Evolutionary conservation across 805 yeast genomes (phyloP).

Genomic region (Yamadazyma insecticola): DNA sequence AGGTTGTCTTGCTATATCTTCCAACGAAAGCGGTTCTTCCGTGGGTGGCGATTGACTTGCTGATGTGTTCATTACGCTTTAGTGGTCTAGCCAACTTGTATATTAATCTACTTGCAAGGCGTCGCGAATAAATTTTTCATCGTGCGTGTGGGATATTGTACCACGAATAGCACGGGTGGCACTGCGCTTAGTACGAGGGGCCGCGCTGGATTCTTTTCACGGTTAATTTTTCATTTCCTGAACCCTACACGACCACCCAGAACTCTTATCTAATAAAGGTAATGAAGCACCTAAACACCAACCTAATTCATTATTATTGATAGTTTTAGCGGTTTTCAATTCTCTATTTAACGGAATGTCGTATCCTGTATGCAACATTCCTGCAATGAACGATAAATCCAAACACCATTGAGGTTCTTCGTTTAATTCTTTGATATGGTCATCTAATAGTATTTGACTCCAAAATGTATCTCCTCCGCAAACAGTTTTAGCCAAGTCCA

Average conservation of each 20-base stretch:
- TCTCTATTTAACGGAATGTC: constrained; percentile 90
- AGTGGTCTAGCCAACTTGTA: no score
- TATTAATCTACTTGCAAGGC: no score
- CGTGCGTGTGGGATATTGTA: no score
- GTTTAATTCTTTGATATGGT: constrained; percentile 59
- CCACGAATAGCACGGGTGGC: no score
- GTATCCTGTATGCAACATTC: constrained; percentile 92
- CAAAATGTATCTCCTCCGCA: constrained; percentile 81
- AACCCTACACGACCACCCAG: constrained; percentile 68
- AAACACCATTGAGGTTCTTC: constrained; percentile 92
- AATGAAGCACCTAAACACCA: constrained; percentile 99
- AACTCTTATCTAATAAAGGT: constrained; percentile 68
- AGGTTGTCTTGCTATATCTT: no score
- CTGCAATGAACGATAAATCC: constrained; percentile 85
- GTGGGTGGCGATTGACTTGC: no score
- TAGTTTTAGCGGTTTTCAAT: constrained; percentile 86
- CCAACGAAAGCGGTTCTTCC: no score
- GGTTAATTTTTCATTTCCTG: constrained; percentile 15
- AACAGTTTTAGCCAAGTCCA: constrained; percentile 75
- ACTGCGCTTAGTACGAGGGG: no score
- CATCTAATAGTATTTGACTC: constrained; percentile 64
- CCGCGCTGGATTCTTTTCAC: no score
- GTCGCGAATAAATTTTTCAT: no score
- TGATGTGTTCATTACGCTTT: no score
- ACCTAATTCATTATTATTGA: constrained; percentile 86